Evolutionary conservation across 2,329 filamentous ascomycete genomes (phyloP), one percentile per base, ranked within the genome.

Genomic region (Verticillium tricorpus): DNA sequence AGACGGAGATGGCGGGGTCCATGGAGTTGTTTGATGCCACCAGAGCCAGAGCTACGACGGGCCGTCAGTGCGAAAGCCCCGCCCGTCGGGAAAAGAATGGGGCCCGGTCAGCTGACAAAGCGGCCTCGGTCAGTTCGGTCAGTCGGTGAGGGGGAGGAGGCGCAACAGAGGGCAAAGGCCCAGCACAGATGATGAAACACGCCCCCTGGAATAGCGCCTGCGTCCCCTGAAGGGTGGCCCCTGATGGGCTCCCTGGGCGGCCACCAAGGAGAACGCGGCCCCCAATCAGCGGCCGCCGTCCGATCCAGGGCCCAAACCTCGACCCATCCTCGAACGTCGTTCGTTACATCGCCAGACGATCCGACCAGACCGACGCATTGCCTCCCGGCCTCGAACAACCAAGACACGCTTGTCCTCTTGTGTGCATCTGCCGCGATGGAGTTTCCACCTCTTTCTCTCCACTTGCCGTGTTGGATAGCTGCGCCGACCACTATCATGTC

Each of bases 261-360:
- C 19, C 5, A 4, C 3, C 11, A 8, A 4, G 14, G 15, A 22
- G 17, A 12, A 9, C 5, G 17, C 11, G 22, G 15, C 55, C 17
- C 22, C 63, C 64, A 66, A 66, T 65, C 37, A 63, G 1, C 37
- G 45, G 6, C 3, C 9, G 3, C 2, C 8, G 19, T 52, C 19
- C 45, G 45, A 22, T 19, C 45, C 45, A 52, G n/a, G 9, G 28
- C 59, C 59, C 56, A 55, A 57, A 50, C 28, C 59, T 65, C 61
- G 59, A 63, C 64, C 65, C 61, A 67, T 67, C 69, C 66, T 72
- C 69, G 61, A 71, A 73, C 72, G 70, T 65, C 64, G 68, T 61
- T 62, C 69, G 75, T 77, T 69, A 68, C 75, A 77, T 76, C 73
- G 64, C 66, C 68, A 67, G 74, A 64, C 72, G 45, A 52, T 52